Base-by-base conservation (phyloP, 331 rosid species). In the Telfairia occidentalis region DNA sequence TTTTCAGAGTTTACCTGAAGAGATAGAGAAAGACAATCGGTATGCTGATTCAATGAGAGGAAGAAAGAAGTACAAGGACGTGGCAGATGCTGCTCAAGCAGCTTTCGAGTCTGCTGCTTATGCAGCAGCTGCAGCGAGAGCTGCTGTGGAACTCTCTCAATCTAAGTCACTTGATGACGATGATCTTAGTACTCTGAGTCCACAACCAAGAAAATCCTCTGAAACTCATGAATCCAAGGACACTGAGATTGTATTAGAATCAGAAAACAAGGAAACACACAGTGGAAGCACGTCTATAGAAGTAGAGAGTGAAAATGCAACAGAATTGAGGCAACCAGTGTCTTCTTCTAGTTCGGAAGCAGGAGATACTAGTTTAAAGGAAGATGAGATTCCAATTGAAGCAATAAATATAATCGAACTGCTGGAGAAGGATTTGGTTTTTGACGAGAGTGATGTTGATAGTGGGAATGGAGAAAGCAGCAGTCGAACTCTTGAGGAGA, bases 61-160 rank as follows among this genome's bases (percentile, higher is more conserved):
- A 2, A 64, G 70, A 67, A 83, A 45, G 82, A 85, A 87, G 81
- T 93, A 88, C 79, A 91, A 80, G 83, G 95, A 85, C 7, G 98
- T 87, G 40, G 86, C 97, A n/a, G 91, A 81, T 67, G 97, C 98
- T 63, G 98, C 98, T 58, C 97, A 94, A 70, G 97, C 97, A 82
- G 97, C 98, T 18, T 93, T 91, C 37, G 92, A 93, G 82, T 91
- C 96, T 4, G 98, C 97, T 29, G 91, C 96, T 73, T 75, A 83
- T 74, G 98, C 97, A 46, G 98, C 97, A 1, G 96, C 80, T 49
- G 98, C 96, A 13, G 96, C 96, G 50, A 85, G 85, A 80, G 95
- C 90, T 75, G 96, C 96, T 11, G 79, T 91, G 78, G 89, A 86
- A 73, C 91, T 88, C 82, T 84, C 92, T 57, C 76, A 89, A 69